These are phyloP conservation scores for Polysphondylium violaceum DNA, from an alignment of 78 protist genomes.

Conservation along the genomic window DNA sequence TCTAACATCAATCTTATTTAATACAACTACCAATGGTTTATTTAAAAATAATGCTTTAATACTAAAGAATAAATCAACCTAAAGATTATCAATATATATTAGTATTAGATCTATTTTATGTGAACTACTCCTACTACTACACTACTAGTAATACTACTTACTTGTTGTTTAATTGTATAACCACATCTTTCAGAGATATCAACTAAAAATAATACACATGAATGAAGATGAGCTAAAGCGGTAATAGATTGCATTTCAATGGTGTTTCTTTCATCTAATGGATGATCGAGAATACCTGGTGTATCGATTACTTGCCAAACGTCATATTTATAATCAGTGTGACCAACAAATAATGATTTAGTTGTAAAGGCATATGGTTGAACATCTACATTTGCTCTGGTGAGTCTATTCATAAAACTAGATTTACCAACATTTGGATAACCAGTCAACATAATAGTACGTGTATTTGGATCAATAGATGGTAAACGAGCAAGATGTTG, in stretches of 20 bases:
- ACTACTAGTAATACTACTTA: neutral
- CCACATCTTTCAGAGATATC: conserved; percentile 98
- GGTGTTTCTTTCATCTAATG: conserved; percentile 99
- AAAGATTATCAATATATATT: neutral
- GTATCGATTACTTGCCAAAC: conserved; percentile 99
- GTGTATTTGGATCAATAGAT: conserved; percentile 98
- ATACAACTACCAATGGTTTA: conserved; percentile 97
- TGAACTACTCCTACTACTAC: neutral
- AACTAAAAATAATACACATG: conserved; percentile 94
- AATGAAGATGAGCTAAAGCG: conserved; percentile 99
- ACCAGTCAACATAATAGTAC: conserved; percentile 96
- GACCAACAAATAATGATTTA: conserved; percentile 99
- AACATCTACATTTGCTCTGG: conserved; percentile 99
- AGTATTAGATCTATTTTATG: neutral
- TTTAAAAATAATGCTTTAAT: conserved; percentile 97
- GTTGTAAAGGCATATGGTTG: conserved; percentile 99
- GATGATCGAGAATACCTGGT: conserved; percentile 99
- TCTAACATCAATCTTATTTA: conserved; percentile 95
- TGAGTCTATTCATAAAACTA: conserved; percentile 96
- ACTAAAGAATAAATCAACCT: conserved; percentile 92
- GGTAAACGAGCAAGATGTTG: conserved; percentile 99
- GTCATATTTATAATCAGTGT: conserved; percentile 95
- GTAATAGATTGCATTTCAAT: conserved; percentile 99
- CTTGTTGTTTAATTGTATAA: conserved; percentile 95
- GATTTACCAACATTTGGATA: conserved; percentile 99